Base-by-base conservation (phyloP, 2,329 filamentous ascomycete genomes). In the Fonsecaea monophora region DNA sequence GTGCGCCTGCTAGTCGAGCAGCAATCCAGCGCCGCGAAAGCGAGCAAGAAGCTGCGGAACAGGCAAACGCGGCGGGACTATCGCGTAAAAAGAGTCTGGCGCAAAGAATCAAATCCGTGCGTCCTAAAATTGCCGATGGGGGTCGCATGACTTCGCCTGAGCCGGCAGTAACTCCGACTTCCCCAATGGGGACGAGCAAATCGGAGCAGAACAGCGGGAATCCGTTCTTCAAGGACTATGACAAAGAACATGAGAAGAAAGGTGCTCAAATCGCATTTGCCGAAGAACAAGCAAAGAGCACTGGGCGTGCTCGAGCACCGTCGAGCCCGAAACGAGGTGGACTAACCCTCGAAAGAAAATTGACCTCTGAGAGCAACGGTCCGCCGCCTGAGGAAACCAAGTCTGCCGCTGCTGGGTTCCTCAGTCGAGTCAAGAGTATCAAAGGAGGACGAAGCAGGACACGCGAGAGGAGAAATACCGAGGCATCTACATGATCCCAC, bases 61-160 rank as follows among this genome's bases (percentile, higher is more conserved):
- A 81, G 6, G 68, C 75, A 30, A 68, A 77, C 18, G 79, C 80
- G 35, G 80, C 76, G 30, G 90, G 90, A 4, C 79, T 99, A 50
- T 88, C 90, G 72, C 89, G 95, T 67, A 98, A 97, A 85, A 97
- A 97, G 83, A 97, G 94, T 34, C 84, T 99, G 67, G 95, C 93
- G 2, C 93, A 97, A 77, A 91, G 94, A 64, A 90, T 99, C 77
- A 70, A 93, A 96, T 74, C 92, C 30, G 69, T 72, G 89, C 77
- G 89, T 89, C 68, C 86, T n/a, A 86, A 85, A 8, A 87, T 88
- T 58, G 85, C 87, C 30, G 81, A 82, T 30, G 82, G 87, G 32
- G 86, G 87, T 48, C 85, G 90, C 55, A 78, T 87, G 64, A 82
- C 81, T 5, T 88, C 84, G 70, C 84, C 86, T 0, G 88, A 89